Base-by-base conservation (phyloP, 257 asterid genomes). In the Asclepias syriaca region DNA sequence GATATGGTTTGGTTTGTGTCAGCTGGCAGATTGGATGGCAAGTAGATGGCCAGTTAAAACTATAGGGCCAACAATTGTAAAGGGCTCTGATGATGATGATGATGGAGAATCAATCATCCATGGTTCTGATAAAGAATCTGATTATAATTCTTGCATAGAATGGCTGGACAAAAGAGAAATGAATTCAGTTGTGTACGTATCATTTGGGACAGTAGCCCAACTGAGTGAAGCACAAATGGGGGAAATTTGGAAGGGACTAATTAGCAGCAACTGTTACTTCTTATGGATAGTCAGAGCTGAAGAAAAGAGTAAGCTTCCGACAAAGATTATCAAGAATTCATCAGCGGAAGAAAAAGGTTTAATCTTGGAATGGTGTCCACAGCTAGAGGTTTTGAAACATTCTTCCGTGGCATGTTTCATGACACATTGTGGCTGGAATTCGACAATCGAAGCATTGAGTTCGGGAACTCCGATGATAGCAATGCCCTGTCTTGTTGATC, bases 381-480 rank as follows among this genome's bases (percentile, higher is more conserved):
- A 80, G 54, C 48, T 68, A 24, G 75, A 81, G 22, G 79, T 77
- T 45, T 74, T 81, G 66, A 68, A 55, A 10, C 84, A 81, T 39
- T 37, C 22, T 4, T 77, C 77, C 0, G 55, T 77, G 19, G 72
- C 60, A 4, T 81, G 77, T 46, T 81, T 81, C 61, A 15, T 77
- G 70, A 81, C 79, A 3, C 82, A 77, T 6, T 81, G 75, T 39
- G 80, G 82, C 11, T 77, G 77, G 77, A 81, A 81, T 57, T 77
- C 81, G 13, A 81, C 72, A 8, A 27, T 81, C 0, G 79, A 81
- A 63, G 79, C 75, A 24, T 54, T 77, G 70, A 56, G 70, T 43
- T 67, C 60, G 5, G 84, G 82, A 1, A 75, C 74, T 39, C 79
- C 81, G 1, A 53, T 74, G 79, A 69, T 81, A 18, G 77, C 66